phyloP scores from a whole-genome alignment of 805 yeast species.

The Starmerella sp. region DNA sequence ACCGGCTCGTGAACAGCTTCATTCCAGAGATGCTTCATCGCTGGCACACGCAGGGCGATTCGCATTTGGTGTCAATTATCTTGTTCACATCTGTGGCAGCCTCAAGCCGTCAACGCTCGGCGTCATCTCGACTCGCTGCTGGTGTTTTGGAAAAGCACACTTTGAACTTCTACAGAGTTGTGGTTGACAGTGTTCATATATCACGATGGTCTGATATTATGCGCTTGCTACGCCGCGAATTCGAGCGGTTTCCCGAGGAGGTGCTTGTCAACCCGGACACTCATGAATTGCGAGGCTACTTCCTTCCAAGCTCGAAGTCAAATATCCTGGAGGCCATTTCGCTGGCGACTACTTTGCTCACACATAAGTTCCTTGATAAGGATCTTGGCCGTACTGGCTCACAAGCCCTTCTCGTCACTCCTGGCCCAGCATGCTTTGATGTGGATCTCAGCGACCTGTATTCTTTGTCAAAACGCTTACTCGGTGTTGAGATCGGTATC shows the following conservation, averaged over 20 bases:
- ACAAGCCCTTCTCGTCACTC: conserved; percentile 78
- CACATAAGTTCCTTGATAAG: conserved; percentile 69
- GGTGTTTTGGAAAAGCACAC: conserved; percentile 60
- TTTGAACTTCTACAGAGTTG: conserved; percentile 78
- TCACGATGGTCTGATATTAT: conserved; percentile 84
- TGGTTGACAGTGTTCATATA: conserved; percentile 86
- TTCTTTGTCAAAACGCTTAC: conserved; percentile 62
- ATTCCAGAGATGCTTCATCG: conserved; percentile 79
- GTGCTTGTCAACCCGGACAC: conserved; percentile 40
- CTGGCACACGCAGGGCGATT: conserved; percentile 80
- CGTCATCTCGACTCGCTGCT: neutral
- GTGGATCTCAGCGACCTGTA: conserved; percentile 70
- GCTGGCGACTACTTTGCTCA: conserved; percentile 64
- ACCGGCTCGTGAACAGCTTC: conserved; percentile 80
- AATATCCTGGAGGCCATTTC: conserved; percentile 80
- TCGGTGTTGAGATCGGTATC: conserved; percentile 71
- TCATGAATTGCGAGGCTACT: conserved; percentile 45
- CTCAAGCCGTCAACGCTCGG: neutral
- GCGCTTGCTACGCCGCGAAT: conserved; percentile 76
- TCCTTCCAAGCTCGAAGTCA: conserved; percentile 81
- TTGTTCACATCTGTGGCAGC: conserved; percentile 43
- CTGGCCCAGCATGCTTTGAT: conserved; percentile 89
- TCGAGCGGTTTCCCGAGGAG: conserved; percentile 68
- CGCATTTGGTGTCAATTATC: conserved; percentile 83
- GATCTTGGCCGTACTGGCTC: conserved; percentile 83